A percentile compares a stretch with the other conserved stretches of the same genome.
phyloP scores from a whole-genome alignment of 1,284 basidiomycete species.

The Ceratobasidium sp. region DNA sequence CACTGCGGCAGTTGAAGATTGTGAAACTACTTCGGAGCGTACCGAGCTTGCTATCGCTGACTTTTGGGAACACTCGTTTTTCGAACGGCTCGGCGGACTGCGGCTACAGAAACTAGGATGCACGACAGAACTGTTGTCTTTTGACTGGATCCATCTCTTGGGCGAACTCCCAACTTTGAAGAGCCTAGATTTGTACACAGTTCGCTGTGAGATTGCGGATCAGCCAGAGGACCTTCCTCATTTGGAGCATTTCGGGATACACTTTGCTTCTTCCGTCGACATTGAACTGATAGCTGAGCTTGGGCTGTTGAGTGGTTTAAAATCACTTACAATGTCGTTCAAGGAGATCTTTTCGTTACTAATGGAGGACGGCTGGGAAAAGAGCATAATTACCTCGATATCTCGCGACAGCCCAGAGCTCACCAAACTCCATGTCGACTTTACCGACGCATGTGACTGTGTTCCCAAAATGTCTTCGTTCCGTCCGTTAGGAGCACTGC shows the following conservation, averaged over 20 bases:
- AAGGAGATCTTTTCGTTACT: neutral
- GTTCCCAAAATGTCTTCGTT: neutral
- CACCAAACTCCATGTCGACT: neutral
- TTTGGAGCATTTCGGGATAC: neutral
- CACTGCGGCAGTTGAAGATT: too few relatives aligned
- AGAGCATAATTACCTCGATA: neutral
- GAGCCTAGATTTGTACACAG: neutral
- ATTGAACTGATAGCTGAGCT: neutral
- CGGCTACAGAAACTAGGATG: neutral
- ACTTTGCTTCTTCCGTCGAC: neutral
- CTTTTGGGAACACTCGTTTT: neutral
- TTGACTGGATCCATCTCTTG: neutral
- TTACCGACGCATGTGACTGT: neutral
- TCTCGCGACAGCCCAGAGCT: neutral
- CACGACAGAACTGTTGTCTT: neutral
- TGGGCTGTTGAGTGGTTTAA: neutral
- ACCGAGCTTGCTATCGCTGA: neutral
- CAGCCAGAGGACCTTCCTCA: neutral
- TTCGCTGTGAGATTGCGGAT: neutral
- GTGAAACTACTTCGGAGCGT: neutral
- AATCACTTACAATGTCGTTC: neutral
- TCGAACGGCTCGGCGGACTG: neutral
- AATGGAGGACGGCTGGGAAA: neutral
- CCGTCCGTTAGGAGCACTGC: neutral
- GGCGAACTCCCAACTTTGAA: neutral